A percentile compares a stretch with the other conserved stretches of the same genome.
Conservation (phyloP, 306 rosid species). For the Glycine latifolia region DNA sequence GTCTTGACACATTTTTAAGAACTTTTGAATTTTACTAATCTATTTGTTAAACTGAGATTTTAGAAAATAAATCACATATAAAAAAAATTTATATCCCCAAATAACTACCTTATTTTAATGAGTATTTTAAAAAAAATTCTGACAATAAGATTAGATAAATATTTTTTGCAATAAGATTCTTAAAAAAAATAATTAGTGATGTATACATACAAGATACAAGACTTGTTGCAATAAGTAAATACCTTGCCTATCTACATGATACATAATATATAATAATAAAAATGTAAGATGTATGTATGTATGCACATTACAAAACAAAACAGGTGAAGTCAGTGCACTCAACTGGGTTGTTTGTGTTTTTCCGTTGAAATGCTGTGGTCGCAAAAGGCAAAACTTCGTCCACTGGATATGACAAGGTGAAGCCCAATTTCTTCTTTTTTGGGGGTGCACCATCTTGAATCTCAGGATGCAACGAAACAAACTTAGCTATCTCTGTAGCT, state of each 20-base stretch:
- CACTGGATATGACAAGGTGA: conserved; percentile 60
- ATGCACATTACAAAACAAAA: not conserved
- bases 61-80: too few species aligned
- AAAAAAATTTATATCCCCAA: too few species aligned
- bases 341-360: conserved; percentile 65
- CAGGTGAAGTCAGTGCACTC: conserved; percentile 34
- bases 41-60: too few species aligned
- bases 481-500: conserved; percentile 67
- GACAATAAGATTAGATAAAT: too few species aligned
- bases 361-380: conserved; percentile 55
- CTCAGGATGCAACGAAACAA: conserved; percentile 54
- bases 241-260: not conserved
- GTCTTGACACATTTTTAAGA: too few species aligned
- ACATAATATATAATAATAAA: not conserved
- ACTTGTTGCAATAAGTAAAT: not conserved
- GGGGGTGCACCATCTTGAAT: conserved; percentile 8
- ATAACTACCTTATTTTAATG: too few species aligned
- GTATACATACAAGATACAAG: not conserved
- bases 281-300: not conserved
- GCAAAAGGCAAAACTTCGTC: conserved; percentile 46
- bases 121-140: too few species aligned
- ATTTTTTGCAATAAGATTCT: not conserved
- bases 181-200: not conserved
- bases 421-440: conserved; percentile 59
- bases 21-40: too few species aligned